phyloP scores from a whole-genome alignment of 495 filamentous ascomycete genomes.

The Aspergillus conjunctus region DNA sequence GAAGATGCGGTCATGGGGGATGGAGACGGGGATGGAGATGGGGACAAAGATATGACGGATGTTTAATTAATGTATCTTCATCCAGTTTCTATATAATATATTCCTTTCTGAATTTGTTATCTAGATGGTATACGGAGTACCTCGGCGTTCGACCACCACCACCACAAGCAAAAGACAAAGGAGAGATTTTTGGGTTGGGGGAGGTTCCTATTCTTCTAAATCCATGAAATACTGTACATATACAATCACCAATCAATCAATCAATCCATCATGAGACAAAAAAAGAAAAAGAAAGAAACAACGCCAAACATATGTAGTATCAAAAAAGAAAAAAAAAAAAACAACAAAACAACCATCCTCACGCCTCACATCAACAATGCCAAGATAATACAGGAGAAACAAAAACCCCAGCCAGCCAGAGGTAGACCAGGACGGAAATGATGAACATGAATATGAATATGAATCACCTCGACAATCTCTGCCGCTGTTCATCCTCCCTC shows the following conservation, averaged over 20 bases:
- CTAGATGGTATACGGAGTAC: slow-evolving; percentile 1
- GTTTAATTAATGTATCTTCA: slow-evolving; percentile 28
- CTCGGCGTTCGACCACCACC: background rate
- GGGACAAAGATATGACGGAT: slow-evolving; percentile 55
- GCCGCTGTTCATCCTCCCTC: slow-evolving; percentile 54
- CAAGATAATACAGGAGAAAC: background rate
- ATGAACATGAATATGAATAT: background rate
- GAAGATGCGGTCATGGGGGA: slow-evolving; percentile 53
- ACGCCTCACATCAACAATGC: background rate
- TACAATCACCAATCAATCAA: background rate
- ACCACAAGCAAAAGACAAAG: slow-evolving; percentile 2
- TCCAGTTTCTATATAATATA: slow-evolving; percentile 1
- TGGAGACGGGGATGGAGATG: slow-evolving; percentile 38
- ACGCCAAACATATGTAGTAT: background rate
- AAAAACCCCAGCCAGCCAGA: slow-evolving; percentile 5
- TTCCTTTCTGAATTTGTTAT: slow-evolving; percentile 1
- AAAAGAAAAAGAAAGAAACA: background rate
- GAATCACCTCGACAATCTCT: slow-evolving; percentile 33
- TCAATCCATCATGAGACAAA: background rate
- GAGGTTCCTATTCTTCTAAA: slow-evolving; percentile 9
- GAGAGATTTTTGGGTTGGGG: slow-evolving; percentile 22
- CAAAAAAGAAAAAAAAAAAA: background rate
- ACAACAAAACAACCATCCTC: slow-evolving; percentile 7
- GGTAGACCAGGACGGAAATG: background rate
- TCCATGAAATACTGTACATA: slow-evolving; percentile 16